These are phyloP conservation scores for Fomitopsis pulvina DNA, from an alignment of 768 basidiomycete species.

Conservation along the genomic window DNA sequence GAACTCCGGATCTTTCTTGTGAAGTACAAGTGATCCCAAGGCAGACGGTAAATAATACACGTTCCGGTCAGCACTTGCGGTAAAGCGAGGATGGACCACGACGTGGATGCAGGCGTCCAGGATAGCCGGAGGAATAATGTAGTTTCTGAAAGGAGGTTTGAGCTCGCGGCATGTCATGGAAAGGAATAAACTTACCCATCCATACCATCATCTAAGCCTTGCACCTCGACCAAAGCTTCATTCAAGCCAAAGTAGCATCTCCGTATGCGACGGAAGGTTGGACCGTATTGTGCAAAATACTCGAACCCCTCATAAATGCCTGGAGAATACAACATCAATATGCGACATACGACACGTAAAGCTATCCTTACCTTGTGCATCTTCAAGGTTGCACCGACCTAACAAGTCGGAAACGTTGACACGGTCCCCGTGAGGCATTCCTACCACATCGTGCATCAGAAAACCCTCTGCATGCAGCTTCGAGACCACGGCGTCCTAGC, in stretches of 20 bases:
- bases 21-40: slow-evolving; percentile 8
- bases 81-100: slow-evolving; percentile 25
- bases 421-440: background rate
- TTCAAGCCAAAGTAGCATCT: slow-evolving; percentile 15
- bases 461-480: background rate
- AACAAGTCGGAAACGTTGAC: slow-evolving; percentile 5
- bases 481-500: background rate
- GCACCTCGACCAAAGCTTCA: slow-evolving; percentile 1
- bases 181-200: background rate
- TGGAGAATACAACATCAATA: no score
- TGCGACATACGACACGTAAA: background rate
- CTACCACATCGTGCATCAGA: no score
- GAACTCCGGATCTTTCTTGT: slow-evolving; percentile 10
- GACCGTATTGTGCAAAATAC: slow-evolving; percentile 27
- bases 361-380: background rate
- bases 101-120: slow-evolving; percentile 32
- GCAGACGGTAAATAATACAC: slow-evolving; percentile 28
- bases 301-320: slow-evolving; percentile 19
- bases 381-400: background rate
- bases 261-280: slow-evolving; percentile 26
- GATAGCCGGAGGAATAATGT: slow-evolving; percentile 22
- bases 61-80: slow-evolving; percentile 21
- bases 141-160: slow-evolving; percentile 4
- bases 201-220: slow-evolving; percentile 3
- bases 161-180: background rate